Base-by-base conservation (phyloP, 305 asterid species). In the Ajuga reptans region DNA sequence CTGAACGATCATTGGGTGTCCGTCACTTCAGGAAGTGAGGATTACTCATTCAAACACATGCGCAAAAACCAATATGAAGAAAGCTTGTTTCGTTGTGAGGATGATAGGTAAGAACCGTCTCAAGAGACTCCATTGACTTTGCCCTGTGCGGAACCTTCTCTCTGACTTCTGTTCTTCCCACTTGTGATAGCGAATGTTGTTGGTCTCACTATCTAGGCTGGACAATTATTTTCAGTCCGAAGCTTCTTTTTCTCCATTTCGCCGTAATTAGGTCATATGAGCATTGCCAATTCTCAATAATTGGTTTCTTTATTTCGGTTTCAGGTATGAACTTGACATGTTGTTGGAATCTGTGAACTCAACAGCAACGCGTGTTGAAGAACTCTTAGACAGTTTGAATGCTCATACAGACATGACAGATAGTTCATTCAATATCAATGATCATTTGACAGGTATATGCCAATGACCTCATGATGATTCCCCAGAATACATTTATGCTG, bases 1-100 rank as follows among this genome's bases (percentile, higher is more conserved):
- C 79, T 92, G 74, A 92, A 92, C 76, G 98, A 92, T 81, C 86
- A 81, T 33, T 92, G 98, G 98, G 98, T 92, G 67, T 90, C 98
- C 2, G 98, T 92, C 60, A 92, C 98, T 67, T 92, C 97, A 43
- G 98, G 98, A 69, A 92, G 98, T 78, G 98, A 92, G 79, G 98
- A 92, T 84, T 92, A 90, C 81, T 92, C 98, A 18, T 90, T 88
- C 83, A 92, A 92, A 81, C 98, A 92, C 77, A 84, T 92, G 98
- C 90, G 97, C 63, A 90, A 87, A 78, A 92, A 92, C 81, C 98
- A 90, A 80, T 90, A 92, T 72, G 98, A 92, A 82, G 98, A 92
- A 73, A 90, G 98, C 80, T 83, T 92, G 89, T 90, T 88, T 69
- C 87, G 95, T 49, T 92, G 98, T 69, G 98, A 92, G 84, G 98